Percentiles rank a stretch among this genome's conserved stretches.
Evolutionary conservation across 805 yeast species (phyloP).

Genomic region (Teunomyces tritomae): DNA sequence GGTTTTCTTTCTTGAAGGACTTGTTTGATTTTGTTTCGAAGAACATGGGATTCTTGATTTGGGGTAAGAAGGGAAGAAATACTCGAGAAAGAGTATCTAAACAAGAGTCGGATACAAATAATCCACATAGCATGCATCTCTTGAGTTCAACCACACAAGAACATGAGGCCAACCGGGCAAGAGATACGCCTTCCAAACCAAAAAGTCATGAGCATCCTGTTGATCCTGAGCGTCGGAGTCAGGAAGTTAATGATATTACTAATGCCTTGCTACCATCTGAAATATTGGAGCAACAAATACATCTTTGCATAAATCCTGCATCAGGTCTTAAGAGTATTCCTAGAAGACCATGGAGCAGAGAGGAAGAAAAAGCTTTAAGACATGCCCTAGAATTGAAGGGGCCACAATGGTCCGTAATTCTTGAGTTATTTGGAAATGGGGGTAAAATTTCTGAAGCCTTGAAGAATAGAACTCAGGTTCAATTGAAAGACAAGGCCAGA

Average conservation of each 20-base stretch:
- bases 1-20: slow-evolving; percentile 81
- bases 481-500: slow-evolving; percentile 92
- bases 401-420: slow-evolving; percentile 89
- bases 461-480: slow-evolving; percentile 87
- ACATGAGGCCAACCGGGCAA: not conserved
- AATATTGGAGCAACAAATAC: slow-evolving; percentile 42
- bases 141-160: slow-evolving; percentile 5
- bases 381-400: slow-evolving; percentile 82
- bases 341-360: slow-evolving; percentile 80
- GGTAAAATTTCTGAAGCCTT: slow-evolving; percentile 80
- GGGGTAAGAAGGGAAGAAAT: slow-evolving; percentile 54
- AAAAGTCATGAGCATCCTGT: not conserved
- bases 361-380: slow-evolving; percentile 81
- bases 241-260: slow-evolving; percentile 26
- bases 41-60: slow-evolving; percentile 66
- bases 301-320: slow-evolving; percentile 33
- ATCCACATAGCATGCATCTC: slow-evolving; percentile 23
- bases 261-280: slow-evolving; percentile 41
- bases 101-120: slow-evolving; percentile 7
- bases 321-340: slow-evolving; percentile 22
- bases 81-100: slow-evolving; percentile 6
- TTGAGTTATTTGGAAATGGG: slow-evolving; percentile 92
- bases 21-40: slow-evolving; percentile 74
- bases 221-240: slow-evolving; percentile 8
- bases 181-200: not conserved